Base-by-base conservation (phyloP, 495 filamentous ascomycete genomes). In the Endocarpon pusillum region DNA sequence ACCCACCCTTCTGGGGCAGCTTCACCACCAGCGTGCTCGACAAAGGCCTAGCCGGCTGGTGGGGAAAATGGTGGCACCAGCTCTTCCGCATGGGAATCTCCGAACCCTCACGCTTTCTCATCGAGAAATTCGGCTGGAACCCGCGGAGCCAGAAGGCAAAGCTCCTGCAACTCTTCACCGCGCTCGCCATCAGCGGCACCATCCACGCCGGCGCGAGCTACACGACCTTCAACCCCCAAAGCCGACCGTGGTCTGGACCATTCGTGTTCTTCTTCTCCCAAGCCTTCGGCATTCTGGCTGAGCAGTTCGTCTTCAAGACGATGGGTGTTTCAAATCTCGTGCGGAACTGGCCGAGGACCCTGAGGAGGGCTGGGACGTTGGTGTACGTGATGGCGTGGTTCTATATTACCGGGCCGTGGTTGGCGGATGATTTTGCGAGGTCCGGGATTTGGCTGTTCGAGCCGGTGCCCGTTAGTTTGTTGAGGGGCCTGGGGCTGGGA, bases 51-150 rank as follows among this genome's bases (percentile, higher is more conserved):
- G 59, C 66, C 5, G 83, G 83, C 19, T 70, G 75, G 43, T 94
- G 84, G 84, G 70, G 77, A 26, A 64, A 58, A 11, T 91, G 76
- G 75, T 93, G 84, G 84, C 84, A 93, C 51, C 84, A 93, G 49
- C 67, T 75, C 1, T 89, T 93, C 55, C 73, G 81, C 2, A 62
- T 69, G 22, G 78, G 63, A 0, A 87, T 93, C 47, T 53, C 66
- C 4, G 62, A 66, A 1, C 67, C 75, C 0, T 51, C 62, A 0
- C 47, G 52, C 5, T 75, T 55, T 44, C 40, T 79, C 16, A 12
- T 0, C 30, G 43, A 7, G 33, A 47, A 1, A 41, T 37, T 7
- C 33, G 34, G 9, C 26, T 36, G 9, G 33, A 17, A 15, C 19
- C 53, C 23, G n/a, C 12, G 11, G 19, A 27, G 17, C 27, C 33